phyloP scores from a whole-genome alignment of 169 alveolate genomes.

The Babesia sp. region DNA sequence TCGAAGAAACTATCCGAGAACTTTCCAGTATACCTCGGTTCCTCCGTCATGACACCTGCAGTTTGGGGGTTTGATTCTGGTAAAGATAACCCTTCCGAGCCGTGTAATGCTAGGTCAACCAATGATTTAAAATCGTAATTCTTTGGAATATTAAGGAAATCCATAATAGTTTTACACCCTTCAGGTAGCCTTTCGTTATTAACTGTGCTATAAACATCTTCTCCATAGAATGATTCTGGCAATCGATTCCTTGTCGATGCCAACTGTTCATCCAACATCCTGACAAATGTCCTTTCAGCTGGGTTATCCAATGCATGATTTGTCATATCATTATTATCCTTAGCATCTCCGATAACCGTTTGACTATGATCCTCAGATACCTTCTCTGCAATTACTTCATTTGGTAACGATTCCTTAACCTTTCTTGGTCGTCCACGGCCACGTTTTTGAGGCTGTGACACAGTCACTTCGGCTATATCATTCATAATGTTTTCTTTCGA shows the following conservation, averaged over 20 bases:
- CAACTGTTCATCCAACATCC: constrained; percentile 20
- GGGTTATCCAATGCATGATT: not conserved
- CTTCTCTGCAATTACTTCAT: not conserved
- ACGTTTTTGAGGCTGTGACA: not conserved
- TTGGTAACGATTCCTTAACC: not conserved
- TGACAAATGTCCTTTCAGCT: not conserved
- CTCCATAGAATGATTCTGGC: constrained; percentile 22
- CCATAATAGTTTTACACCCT: constrained; percentile 61
- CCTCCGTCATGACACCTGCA: not conserved
- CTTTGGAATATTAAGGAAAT: constrained; percentile 49
- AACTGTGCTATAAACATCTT: constrained; percentile 16
- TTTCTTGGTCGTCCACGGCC: not conserved
- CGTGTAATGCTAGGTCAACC: constrained; percentile 36
- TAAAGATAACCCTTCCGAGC: not conserved
- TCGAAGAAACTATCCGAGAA: constrained; percentile 16
- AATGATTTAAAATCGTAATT: constrained; percentile 53
- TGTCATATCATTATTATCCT: not conserved
- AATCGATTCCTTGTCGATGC: not conserved
- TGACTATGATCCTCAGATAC: not conserved
- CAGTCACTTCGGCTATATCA: too few species aligned
- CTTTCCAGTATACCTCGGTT: constrained; percentile 21
- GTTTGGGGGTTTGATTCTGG: not conserved
- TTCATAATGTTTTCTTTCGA: too few species aligned
- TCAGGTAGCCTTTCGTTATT: constrained; percentile 50
- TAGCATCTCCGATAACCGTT: too few species aligned